These are phyloP conservation scores for Xerophyta viscosa DNA, from an alignment of 106 monocot genomes.

Conservation along the genomic window DNA sequence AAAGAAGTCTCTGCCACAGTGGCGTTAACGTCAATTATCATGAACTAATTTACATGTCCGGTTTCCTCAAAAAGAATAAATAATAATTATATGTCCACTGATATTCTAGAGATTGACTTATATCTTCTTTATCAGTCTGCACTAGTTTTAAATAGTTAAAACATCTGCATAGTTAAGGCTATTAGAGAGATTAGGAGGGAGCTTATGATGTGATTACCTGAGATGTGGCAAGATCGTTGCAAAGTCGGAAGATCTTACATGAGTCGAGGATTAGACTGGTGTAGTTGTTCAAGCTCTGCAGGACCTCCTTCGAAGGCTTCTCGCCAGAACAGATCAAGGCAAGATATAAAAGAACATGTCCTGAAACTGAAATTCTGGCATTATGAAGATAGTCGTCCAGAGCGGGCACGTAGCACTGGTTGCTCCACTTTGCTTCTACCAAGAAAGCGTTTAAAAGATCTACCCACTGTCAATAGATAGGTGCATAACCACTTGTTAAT, in stretches of 20 bases:
- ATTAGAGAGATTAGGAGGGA: background rate
- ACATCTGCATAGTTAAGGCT: background rate
- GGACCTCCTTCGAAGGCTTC: conserved; percentile 5
- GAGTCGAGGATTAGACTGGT: conserved; percentile 12
- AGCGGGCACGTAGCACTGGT: conserved; percentile 15
- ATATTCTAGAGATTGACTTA: too few relatives aligned
- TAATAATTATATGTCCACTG: too few relatives aligned
- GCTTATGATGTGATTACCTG: conserved; percentile 12
- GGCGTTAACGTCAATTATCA: too few relatives aligned
- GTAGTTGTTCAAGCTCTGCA: conserved; percentile 7
- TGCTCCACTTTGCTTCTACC: conserved; percentile 38
- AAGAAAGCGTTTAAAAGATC: conserved; percentile 38
- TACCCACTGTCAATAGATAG: conserved; percentile 24
- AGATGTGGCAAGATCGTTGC: conserved; percentile 42
- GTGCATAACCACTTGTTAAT: background rate
- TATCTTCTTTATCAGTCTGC: too few relatives aligned
- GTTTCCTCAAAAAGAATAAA: too few relatives aligned
- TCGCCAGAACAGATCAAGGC: conserved; percentile 6
- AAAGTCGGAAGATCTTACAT: conserved; percentile 32
- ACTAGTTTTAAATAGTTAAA: too few relatives aligned
- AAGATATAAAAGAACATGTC: conserved; percentile 17
- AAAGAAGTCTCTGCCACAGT: too few relatives aligned
- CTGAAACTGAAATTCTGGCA: conserved; percentile 21
- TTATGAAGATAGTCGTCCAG: conserved; percentile 31
- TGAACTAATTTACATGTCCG: too few relatives aligned